Conservation (phyloP, 495 filamentous ascomycete species). For the Daldinia bambusicola region DNA sequence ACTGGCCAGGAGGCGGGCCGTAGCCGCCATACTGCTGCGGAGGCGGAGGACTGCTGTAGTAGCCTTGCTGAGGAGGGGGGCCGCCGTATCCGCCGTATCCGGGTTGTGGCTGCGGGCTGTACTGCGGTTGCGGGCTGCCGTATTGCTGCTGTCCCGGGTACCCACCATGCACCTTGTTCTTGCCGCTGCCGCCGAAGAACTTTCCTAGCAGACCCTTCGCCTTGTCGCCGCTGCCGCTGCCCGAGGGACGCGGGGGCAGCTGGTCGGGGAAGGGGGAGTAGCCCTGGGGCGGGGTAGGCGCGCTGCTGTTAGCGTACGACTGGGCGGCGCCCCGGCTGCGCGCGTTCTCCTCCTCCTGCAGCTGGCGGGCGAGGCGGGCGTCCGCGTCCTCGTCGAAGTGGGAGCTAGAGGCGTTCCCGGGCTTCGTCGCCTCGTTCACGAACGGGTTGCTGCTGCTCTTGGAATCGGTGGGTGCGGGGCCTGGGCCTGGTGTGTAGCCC, state of each 20-base stretch:
- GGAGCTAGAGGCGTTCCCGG: conserved; percentile 25
- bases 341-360: conserved; percentile 85
- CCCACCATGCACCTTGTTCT: conserved; percentile 41
- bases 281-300: conserved; percentile 9
- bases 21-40: conserved; percentile 53
- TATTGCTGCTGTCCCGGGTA: conserved; percentile 27
- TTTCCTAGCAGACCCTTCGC: conserved; percentile 66
- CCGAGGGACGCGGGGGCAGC: conserved; percentile 53
- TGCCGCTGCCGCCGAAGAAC: conserved; percentile 58
- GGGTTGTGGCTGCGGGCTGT: conserved; percentile 10
- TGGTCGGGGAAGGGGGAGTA: conserved; percentile 48
- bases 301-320: conserved; percentile 55
- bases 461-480: conserved; percentile 61
- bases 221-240: conserved; percentile 47
- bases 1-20: conserved; percentile 45
- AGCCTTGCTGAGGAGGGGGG: conserved; percentile 27
- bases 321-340: conserved; percentile 60
- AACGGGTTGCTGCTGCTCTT: conserved; percentile 65
- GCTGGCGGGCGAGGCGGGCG: conserved; percentile 75
- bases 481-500: conserved; percentile 64
- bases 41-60: conserved; percentile 39
- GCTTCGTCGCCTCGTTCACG: conserved; percentile 69
- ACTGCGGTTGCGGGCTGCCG: conserved; percentile 16
- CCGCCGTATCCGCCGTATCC: conserved; percentile 37
- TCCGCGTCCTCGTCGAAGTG: conserved; percentile 68